Conservation (phyloP, 163 green algal genomes). For the Volvox carteri region DNA sequence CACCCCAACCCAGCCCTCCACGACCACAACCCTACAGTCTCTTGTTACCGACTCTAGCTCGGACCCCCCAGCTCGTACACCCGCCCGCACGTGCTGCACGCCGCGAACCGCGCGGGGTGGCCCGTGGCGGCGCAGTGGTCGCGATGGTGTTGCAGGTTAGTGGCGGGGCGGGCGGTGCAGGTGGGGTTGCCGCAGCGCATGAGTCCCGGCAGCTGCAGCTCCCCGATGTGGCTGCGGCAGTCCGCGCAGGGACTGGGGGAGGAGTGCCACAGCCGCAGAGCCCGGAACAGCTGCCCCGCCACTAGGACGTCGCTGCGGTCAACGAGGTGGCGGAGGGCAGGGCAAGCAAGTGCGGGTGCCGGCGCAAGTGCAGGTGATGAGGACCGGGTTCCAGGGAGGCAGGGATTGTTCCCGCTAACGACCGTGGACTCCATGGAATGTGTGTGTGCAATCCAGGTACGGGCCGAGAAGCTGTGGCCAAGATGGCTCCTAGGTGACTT, state of each 20-base stretch:
- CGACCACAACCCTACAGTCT: too few relatives aligned
- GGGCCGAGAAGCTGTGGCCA: too few relatives aligned
- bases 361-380: too few relatives aligned
- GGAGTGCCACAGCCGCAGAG: conserved; percentile 84
- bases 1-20: too few relatives aligned
- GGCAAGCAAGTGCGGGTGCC: too few relatives aligned
- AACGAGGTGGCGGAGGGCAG: too few relatives aligned
- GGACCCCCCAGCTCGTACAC: conserved; percentile 34
- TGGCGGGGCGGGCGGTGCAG: background rate
- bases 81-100: conserved; percentile 5
- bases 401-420: too few relatives aligned
- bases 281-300: conserved; percentile 55
- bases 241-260: conserved; percentile 73
- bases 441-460: too few relatives aligned
- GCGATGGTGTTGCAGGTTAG: background rate
- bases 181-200: conserved; percentile 10
- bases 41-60: too few relatives aligned
- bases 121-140: conserved; percentile 20
- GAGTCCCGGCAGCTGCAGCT: background rate
- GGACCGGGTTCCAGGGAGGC: too few relatives aligned
- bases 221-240: conserved; percentile 65
- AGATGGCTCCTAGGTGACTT: too few relatives aligned
- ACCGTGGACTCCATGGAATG: too few relatives aligned
- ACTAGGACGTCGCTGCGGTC: conserved; percentile 54
- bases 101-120: background rate